These are phyloP conservation scores for Moesziomyces antarcticus DNA, from an alignment of 1,284 basidiomycete genomes.

Conservation along the genomic window DNA sequence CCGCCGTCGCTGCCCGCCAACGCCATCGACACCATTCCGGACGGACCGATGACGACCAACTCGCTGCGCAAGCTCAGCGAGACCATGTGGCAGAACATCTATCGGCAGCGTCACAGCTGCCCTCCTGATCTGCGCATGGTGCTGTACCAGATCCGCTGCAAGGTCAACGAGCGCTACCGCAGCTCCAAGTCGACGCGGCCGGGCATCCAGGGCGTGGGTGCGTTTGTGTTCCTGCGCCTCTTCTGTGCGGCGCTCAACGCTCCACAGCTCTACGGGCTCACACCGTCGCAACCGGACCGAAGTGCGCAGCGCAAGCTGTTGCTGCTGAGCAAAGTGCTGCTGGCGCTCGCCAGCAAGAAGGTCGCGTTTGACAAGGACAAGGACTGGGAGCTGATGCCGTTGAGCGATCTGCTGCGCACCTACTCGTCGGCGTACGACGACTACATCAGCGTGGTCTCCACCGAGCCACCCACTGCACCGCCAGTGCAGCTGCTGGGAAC, in stretches of 20 bases:
- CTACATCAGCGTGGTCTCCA: constrained; percentile 59
- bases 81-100: constrained; percentile 59
- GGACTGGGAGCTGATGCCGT: constrained; percentile 50
- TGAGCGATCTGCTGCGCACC: constrained; percentile 46
- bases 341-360: constrained; percentile 57
- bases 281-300: constrained; percentile 35
- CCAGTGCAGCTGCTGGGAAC: constrained; percentile 22
- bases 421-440: constrained; percentile 58
- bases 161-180: constrained; percentile 52
- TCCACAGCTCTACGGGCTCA: constrained; percentile 59
- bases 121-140: constrained; percentile 54
- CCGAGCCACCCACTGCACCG: constrained; percentile 37
- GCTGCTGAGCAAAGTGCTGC: constrained; percentile 53
- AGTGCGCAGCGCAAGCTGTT: constrained; percentile 37
- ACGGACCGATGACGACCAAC: constrained; percentile 32
- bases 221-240: constrained; percentile 60
- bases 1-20: constrained; percentile 19
- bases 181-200: constrained; percentile 38
- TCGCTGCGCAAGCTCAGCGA: constrained; percentile 45
- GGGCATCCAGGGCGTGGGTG: constrained; percentile 59
- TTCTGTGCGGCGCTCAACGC: constrained; percentile 61
- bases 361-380: constrained; percentile 55
- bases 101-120: constrained; percentile 54
- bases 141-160: constrained; percentile 47
- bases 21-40: constrained; percentile 30